Evolutionary conservation across 495 filamentous ascomycete genomes (phyloP), one percentile per base, ranked within the genome.

Genomic region (Venustampulla echinocandica): DNA sequence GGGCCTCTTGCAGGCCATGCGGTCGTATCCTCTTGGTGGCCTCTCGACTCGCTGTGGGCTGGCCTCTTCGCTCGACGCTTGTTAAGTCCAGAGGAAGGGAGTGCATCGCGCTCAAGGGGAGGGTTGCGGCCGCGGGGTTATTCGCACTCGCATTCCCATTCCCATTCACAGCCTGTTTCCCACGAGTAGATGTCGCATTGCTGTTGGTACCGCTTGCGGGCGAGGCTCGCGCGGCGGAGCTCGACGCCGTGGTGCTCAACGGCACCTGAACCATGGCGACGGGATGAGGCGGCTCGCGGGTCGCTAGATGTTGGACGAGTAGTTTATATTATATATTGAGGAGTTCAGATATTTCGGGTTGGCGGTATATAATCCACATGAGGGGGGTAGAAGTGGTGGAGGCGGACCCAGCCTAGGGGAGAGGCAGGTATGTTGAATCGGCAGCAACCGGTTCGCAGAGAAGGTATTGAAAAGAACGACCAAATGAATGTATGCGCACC

Each of bases 11-110:
- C 22, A 99, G 69, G 27, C 81, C 87, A 64, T 90, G 87, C 17
- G 84, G 85, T 27, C 92, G 76, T 47, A 77, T 77, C 52, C 47
- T 59, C 67, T 90, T 90, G 20, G 73, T 69, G 1, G 80, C 73
- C 61, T 97, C 90, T 58, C 82, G 78, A 49, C 77, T 77, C 47
- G 82, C 76, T 23, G 76, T 82, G 21, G 84, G 75, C 46, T 87
- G 85, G 25, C 87, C 89, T 56, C 87, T 79, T 53, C 92, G 80
- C 71, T 97, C 93, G 30, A 99, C 92, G 4, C 87, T 94, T 32
- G 78, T 79, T 52, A 97, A 61, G 59, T 97, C 90, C 44, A 99
- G 71, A 32, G 87, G 79, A 40, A 65, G 38, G 41, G 70, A 74
- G 30, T 54, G 65, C 65, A 78, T 63, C 27, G 70, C 64, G 54